Evolutionary conservation across 257 asterid genomes (phyloP).

Genomic region (Solanum stenotomum): DNA sequence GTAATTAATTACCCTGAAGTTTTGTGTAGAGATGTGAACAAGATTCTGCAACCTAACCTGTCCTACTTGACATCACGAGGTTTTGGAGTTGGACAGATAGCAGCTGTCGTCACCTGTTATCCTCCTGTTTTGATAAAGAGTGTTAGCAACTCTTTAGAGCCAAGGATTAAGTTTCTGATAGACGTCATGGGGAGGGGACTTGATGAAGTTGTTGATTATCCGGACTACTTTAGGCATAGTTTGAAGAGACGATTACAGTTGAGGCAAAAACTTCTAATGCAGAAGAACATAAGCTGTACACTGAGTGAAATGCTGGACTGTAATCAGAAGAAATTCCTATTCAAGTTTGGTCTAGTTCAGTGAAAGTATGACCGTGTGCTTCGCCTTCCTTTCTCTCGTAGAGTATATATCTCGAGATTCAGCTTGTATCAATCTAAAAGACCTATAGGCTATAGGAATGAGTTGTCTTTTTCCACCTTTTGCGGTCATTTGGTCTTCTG

Average conservation of each 20-base stretch:
- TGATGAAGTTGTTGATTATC: slow-evolving; percentile 68
- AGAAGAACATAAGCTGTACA: slow-evolving; percentile 50
- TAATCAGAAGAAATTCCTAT: slow-evolving; percentile 64
- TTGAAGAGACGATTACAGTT: slow-evolving; percentile 74
- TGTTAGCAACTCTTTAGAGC: slow-evolving; percentile 57
- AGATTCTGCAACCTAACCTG: slow-evolving; percentile 61
- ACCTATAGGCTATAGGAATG: neutral
- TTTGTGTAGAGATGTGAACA: slow-evolving; percentile 70
- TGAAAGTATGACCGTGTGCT: neutral
- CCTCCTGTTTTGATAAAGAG: slow-evolving; percentile 94
- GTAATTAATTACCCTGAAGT: slow-evolving; percentile 68
- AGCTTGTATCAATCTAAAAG: neutral
- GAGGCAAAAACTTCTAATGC: slow-evolving; percentile 55
- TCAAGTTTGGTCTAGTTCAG: slow-evolving; percentile 57
- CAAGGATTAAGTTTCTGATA: slow-evolving; percentile 73
- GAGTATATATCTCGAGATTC: neutral
- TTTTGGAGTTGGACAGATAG: slow-evolving; percentile 46
- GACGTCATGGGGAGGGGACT: slow-evolving; percentile 77
- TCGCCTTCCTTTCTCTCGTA: neutral
- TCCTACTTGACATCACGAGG: slow-evolving; percentile 59
- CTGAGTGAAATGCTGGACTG: slow-evolving; percentile 92
- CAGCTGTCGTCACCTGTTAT: slow-evolving; percentile 68
- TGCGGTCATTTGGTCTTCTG: neutral
- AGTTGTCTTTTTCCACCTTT: neutral
- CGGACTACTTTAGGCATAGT: slow-evolving; percentile 80